A percentile compares a stretch with the other conserved stretches of the same genome.
phyloP scores from a whole-genome alignment of 2,329 filamentous ascomycete species.

The Leptographium lundbergii region DNA sequence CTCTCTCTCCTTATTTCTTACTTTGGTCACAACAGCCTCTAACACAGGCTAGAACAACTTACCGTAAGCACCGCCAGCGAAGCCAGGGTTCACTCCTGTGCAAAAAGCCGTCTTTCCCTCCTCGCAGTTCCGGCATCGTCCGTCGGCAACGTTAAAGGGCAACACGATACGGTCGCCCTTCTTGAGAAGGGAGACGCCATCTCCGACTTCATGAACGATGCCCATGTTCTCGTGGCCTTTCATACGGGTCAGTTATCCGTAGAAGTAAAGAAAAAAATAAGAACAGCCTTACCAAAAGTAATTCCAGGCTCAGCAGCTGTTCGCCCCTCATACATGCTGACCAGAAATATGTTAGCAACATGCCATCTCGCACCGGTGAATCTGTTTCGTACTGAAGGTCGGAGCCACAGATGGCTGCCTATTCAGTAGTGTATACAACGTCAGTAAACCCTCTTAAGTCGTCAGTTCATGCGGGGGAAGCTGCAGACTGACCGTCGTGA shows the following conservation, averaged over 20 bases:
- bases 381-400: neutral
- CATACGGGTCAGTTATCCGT: neutral
- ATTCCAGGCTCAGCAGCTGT: neutral
- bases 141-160: constrained; percentile 1
- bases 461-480: neutral
- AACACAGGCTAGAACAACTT: neutral
- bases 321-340: constrained; percentile 1
- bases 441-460: neutral
- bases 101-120: neutral
- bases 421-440: neutral
- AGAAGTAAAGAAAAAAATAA: neutral
- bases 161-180: neutral
- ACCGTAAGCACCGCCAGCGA: constrained; percentile 1
- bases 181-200: neutral
- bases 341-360: neutral
- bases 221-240: constrained; percentile 1
- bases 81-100: neutral
- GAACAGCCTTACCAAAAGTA: neutral
- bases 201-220: neutral
- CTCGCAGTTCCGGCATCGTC: neutral
- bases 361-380: neutral
- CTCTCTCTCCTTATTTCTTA: neutral
- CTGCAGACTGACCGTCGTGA: neutral
- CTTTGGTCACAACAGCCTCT: neutral
- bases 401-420: constrained; percentile 1